phyloP scores from a whole-genome alignment of 2,329 filamentous ascomycete genomes.

The Trematosphaeria pertusa region DNA sequence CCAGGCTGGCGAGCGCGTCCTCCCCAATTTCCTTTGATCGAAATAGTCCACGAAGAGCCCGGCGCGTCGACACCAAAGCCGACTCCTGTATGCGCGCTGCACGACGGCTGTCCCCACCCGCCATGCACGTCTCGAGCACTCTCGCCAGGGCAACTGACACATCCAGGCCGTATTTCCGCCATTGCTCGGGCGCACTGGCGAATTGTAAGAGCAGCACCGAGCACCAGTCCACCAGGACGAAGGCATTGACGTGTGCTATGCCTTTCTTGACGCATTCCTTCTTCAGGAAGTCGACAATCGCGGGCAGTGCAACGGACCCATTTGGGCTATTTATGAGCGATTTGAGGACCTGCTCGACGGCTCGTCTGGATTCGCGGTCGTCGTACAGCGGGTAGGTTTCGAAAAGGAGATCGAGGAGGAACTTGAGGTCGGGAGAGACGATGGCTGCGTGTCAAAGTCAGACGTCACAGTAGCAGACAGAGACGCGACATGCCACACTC shows the following conservation, averaged over 20 bases:
- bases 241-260: conserved; percentile 80
- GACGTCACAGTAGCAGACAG: conserved; percentile 1
- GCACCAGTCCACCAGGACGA: conserved; percentile 91
- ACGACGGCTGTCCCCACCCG: conserved; percentile 42
- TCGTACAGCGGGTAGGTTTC: conserved; percentile 86
- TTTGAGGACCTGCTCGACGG: conserved; percentile 80
- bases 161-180: conserved; percentile 70
- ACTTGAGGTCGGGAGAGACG: conserved; percentile 52
- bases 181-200: conserved; percentile 63
- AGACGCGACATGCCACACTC: neutral
- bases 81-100: conserved; percentile 70
- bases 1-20: conserved; percentile 67
- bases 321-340: conserved; percentile 68
- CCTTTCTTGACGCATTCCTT: conserved; percentile 77
- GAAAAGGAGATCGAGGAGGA: conserved; percentile 77
- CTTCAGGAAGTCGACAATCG: conserved; percentile 71
- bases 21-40: conserved; percentile 64
- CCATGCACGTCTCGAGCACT: conserved; percentile 78
- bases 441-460: conserved; percentile 42
- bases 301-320: conserved; percentile 63
- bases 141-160: conserved; percentile 74
- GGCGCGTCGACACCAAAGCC: conserved; percentile 77
- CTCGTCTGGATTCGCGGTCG: conserved; percentile 83
- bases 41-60: conserved; percentile 79
- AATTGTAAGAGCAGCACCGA: conserved; percentile 78